These are phyloP conservation scores for Galeopsis tetrahit DNA, from an alignment of 257 asterid species.

Conservation along the genomic window DNA sequence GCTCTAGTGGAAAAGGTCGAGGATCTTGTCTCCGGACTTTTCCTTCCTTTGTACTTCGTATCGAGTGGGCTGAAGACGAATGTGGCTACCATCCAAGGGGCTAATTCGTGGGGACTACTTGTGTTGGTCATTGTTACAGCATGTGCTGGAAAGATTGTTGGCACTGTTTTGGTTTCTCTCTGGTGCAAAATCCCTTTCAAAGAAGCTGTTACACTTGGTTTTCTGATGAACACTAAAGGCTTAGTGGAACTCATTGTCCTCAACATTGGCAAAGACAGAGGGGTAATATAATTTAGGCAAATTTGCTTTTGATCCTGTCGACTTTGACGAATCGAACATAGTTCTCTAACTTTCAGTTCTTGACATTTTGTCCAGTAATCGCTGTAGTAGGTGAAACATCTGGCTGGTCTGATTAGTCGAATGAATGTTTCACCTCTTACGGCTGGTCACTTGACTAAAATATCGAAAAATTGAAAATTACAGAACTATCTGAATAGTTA, in stretches of 20 bases:
- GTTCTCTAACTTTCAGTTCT: too few species aligned
- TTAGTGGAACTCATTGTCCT: constrained; percentile 59
- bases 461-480: not conserved
- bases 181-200: constrained; percentile 45
- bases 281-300: not conserved
- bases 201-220: constrained; percentile 57
- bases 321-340: too few species aligned
- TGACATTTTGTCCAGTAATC: too few species aligned
- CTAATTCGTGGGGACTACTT: constrained; percentile 60
- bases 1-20: constrained; percentile 46
- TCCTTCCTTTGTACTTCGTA: constrained; percentile 56
- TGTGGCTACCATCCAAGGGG: constrained; percentile 55
- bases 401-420: too few species aligned
- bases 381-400: too few species aligned
- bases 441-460: too few species aligned
- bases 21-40: constrained; percentile 49
- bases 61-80: constrained; percentile 54
- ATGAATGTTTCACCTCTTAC: too few species aligned
- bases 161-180: constrained; percentile 45
- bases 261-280: constrained; percentile 49
- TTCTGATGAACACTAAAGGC: constrained; percentile 58
- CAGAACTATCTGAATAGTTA: not conserved
- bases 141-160: constrained; percentile 54
- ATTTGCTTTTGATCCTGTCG: too few species aligned
- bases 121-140: constrained; percentile 50